Base-by-base conservation (phyloP, 805 yeast genomes). In the Ogataea sp. region DNA sequence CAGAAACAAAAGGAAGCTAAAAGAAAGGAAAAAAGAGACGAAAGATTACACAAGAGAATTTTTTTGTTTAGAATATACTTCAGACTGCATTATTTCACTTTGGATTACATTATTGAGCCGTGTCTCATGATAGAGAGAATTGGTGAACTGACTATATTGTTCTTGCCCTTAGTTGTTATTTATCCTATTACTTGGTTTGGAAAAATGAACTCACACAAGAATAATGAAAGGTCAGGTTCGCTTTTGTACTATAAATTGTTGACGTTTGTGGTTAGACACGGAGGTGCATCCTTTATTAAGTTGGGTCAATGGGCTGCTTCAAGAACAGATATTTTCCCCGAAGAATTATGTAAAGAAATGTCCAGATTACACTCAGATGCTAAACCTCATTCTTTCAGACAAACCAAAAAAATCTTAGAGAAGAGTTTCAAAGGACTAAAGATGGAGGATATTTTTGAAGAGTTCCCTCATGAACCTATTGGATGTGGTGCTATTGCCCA, bases 401-500 rank as follows among this genome's bases (percentile, higher is more conserved):
- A 70, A 36, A 87, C 97, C 1, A 72, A 73, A 50, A 50, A 58
- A 17, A 75, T 75, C 9, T 57, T 93, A 5, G 64, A 72, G 27
- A 62, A 70, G 20, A 75, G 89, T 13, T 83, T 87, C 47, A 61
- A 64, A 15, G 75, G 73, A 6, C 39, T 44, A 11, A 44, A 46
- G 20, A 73, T 88, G 45, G 84, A 83, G 14, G 86, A 85, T 27
- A 74, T 88, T 6, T 93, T 90, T 58, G 88, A 80, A 24, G 86
- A 81, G 46, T 85, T 93, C 51, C 63, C 74, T 26, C 78, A 75
- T 23, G 67, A 57, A 29, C 97, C 97, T 0, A 63, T 89, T 6
- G 98, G 98, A 1, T 90, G 90, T n/a, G 98, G 98, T 13, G 96
- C 98, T 2, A 93, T 93, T 64, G 98, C 96, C 1, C 98, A 93